Evolutionary conservation across 108 stramenopile species (phyloP).

Genomic region (Cyclotella atomus): DNA sequence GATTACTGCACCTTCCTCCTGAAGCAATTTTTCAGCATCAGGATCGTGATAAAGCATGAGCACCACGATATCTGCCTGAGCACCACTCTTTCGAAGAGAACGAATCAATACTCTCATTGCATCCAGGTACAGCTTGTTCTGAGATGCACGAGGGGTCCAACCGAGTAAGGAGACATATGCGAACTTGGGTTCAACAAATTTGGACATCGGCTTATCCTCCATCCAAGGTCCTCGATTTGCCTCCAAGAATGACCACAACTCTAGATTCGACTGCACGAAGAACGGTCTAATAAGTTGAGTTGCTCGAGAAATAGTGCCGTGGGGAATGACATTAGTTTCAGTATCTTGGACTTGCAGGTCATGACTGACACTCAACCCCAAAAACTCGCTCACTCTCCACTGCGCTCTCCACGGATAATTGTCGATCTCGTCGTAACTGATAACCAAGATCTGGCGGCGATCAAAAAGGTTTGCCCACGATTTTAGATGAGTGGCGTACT

Average conservation of each 20-base stretch:
- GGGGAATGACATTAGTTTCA: background rate
- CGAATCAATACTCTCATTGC: constrained; percentile 12
- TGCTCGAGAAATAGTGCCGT: background rate
- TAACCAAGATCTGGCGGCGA: constrained; percentile 23
- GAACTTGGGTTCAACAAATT: background rate
- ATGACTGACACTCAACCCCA: constrained; percentile 6
- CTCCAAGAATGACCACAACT: constrained; percentile 20
- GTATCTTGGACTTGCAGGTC: background rate
- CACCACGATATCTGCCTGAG: constrained; percentile 11
- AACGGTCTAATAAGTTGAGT: constrained; percentile 1
- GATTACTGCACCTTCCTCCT: background rate
- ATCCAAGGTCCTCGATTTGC: constrained; percentile 16
- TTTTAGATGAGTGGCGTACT: constrained; percentile 19
- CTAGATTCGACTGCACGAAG: constrained; percentile 12
- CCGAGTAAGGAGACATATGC: constrained; percentile 11
- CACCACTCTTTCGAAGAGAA: background rate
- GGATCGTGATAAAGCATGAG: constrained; percentile 13
- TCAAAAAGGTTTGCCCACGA: constrained; percentile 22
- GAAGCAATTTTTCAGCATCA: background rate
- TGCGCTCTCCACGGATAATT: background rate
- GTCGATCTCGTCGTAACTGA: constrained; percentile 23
- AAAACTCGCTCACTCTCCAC: constrained; percentile 13
- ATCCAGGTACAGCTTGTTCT: constrained; percentile 18
- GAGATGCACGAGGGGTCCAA: constrained; percentile 1
- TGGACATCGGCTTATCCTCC: constrained; percentile 18